A percentile compares a stretch with the other conserved stretches of the same genome.
Evolutionary conservation across 2,329 filamentous ascomycete genomes (phyloP).

Genomic region (Monosporascus sp.): DNA sequence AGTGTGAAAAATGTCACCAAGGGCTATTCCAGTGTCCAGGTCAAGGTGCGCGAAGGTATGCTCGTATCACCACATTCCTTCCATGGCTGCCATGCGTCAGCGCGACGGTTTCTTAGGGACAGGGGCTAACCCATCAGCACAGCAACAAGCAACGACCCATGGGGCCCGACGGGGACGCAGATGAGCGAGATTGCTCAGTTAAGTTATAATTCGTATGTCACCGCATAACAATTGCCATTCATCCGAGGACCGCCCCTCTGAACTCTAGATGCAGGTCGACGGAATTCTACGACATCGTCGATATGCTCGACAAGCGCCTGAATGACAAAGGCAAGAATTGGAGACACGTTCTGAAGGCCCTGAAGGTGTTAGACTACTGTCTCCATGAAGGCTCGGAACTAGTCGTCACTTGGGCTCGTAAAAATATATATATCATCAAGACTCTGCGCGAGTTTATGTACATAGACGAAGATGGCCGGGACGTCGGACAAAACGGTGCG

Average conservation of each 20-base stretch:
- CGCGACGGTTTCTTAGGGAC: background rate
- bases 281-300: slow-evolving; percentile 99
- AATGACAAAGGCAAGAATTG: slow-evolving; percentile 99
- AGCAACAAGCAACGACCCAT: slow-evolving; percentile 98
- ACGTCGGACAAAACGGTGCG: slow-evolving; percentile 94
- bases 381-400: slow-evolving; percentile 95
- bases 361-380: slow-evolving; percentile 97
- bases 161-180: slow-evolving; percentile 95
- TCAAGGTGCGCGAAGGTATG: slow-evolving; percentile 95
- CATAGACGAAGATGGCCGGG: slow-evolving; percentile 88
- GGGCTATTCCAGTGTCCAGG: slow-evolving; percentile 92
- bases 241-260: slow-evolving; percentile 7
- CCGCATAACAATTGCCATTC: slow-evolving; percentile 1
- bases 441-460: slow-evolving; percentile 96
- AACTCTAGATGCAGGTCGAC: slow-evolving; percentile 58
- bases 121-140: slow-evolving; percentile 26
- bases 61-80: slow-evolving; percentile 1
- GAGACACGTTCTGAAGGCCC: slow-evolving; percentile 93
- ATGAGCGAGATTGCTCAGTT: slow-evolving; percentile 98
- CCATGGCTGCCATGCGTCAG: slow-evolving; percentile 8
- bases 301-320: slow-evolving; percentile 97
- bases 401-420: slow-evolving; percentile 94
- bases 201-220: slow-evolving; percentile 89
- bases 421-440: slow-evolving; percentile 99
- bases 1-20: slow-evolving; percentile 99